Percentiles rank a stretch among this genome's conserved stretches.
These are phyloP conservation scores for Nepenthes mirabilis DNA, from an alignment of 148 eudicot species.

Conservation along the genomic window DNA sequence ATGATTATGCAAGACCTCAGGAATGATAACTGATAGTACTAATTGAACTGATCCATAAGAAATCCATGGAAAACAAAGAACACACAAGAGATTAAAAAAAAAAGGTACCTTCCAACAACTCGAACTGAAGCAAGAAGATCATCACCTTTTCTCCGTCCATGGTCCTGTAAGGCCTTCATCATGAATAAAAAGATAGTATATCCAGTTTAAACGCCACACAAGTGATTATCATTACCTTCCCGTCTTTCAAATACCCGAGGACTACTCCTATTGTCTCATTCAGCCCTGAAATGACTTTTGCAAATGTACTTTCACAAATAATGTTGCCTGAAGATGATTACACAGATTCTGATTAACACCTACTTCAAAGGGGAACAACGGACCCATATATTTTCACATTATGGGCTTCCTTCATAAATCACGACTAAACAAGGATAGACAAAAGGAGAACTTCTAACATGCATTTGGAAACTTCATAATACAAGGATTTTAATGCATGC, in stretches of 20 bases:
- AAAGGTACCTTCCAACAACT: constrained; percentile 62
- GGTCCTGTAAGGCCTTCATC: constrained; percentile 38
- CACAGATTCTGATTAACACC: neutral
- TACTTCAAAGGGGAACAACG: too few species aligned
- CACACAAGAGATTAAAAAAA: constrained; percentile 1
- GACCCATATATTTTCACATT: too few species aligned
- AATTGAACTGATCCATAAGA: neutral
- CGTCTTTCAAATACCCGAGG: constrained; percentile 83
- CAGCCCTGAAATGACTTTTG: constrained; percentile 65
- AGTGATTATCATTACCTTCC: constrained; percentile 37
- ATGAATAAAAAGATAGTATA: neutral
- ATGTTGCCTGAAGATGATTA: constrained; percentile 24
- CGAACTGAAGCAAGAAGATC: constrained; percentile 90
- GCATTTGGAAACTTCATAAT: too few species aligned
- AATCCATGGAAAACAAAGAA: neutral
- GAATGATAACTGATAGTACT: neutral
- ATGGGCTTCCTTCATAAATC: too few species aligned
- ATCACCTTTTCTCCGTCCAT: constrained; percentile 67
- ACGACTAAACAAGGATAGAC: too few species aligned
- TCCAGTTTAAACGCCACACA: neutral
- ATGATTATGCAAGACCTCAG: neutral
- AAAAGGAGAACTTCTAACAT: too few species aligned
- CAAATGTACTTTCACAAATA: constrained; percentile 48
- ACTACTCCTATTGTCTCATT: constrained; percentile 67
- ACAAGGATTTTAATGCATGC: too few species aligned